Evolutionary conservation across 352 stramenopile genomes (phyloP).

Genomic region (Pythium biforme): DNA sequence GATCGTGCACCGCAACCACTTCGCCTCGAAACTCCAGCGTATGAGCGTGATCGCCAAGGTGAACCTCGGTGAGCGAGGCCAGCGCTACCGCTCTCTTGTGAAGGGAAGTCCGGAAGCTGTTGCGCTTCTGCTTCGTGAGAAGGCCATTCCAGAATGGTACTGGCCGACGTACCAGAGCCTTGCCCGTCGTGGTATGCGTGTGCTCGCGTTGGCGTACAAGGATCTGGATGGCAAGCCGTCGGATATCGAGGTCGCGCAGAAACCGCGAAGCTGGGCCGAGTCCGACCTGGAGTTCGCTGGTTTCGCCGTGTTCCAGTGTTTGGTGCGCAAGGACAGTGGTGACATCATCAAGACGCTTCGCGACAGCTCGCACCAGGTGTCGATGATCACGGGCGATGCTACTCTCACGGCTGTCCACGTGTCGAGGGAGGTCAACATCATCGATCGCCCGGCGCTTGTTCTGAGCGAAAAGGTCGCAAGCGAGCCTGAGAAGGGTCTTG

Average conservation of each 20-base stretch:
- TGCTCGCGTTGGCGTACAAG: slow-evolving; percentile 97
- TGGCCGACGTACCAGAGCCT: slow-evolving; percentile 86
- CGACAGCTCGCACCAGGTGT: slow-evolving; percentile 90
- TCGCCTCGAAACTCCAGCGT: slow-evolving; percentile 94
- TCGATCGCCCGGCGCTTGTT: slow-evolving; percentile 75
- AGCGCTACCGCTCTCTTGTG: slow-evolving; percentile 88
- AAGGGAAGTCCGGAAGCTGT: slow-evolving; percentile 98
- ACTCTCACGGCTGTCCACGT: slow-evolving; percentile 97
- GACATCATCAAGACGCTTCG: slow-evolving; percentile 93
- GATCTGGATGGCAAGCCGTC: slow-evolving; percentile 77
- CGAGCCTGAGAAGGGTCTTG: slow-evolving; percentile 31
- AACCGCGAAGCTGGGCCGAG: slow-evolving; percentile 90
- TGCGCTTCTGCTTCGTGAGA: slow-evolving; percentile 72
- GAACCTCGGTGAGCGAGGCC: slow-evolving; percentile 66
- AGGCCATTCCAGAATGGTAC: slow-evolving; percentile 89
- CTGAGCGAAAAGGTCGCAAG: slow-evolving; percentile 50
- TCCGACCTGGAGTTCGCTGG: slow-evolving; percentile 94
- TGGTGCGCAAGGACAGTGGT: slow-evolving; percentile 96
- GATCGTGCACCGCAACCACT: slow-evolving; percentile 94
- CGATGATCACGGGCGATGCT: slow-evolving; percentile 99
- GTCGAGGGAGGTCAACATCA: slow-evolving; percentile 93
- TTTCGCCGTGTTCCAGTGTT: slow-evolving; percentile 90
- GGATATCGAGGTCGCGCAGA: slow-evolving; percentile 74
- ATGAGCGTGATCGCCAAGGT: slow-evolving; percentile 96
- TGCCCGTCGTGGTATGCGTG: slow-evolving; percentile 81